Base-by-base conservation (phyloP, 805 yeast species). In the Starmerella roubikii region DNA sequence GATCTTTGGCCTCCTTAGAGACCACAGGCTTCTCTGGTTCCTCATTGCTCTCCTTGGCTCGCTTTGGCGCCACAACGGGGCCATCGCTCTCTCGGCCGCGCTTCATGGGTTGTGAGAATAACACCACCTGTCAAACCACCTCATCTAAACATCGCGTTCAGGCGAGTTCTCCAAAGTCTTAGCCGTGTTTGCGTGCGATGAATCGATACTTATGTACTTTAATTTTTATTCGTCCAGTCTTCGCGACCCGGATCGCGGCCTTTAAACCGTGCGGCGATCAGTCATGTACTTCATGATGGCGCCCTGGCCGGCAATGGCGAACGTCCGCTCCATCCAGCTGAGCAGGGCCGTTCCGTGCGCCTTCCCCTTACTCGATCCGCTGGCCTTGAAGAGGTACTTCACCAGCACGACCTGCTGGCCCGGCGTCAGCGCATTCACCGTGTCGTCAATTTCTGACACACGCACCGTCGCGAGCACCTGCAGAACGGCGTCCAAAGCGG, bases 311-410 rank as follows among this genome's bases (percentile, higher is more conserved):
- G 86, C 73, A 17, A 72, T 63, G 45, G 79, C 93, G 27, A 83
- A 76, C 16, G 88, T 72, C 61, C 84, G 85, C 50, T 88, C 96
- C 56, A 78, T 83, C 98, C 98, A 91, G 24, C 78, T 73, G 51
- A 91, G 71, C 50, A 91, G 59, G 34, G 78, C 68, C 34, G 94
- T 94, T 16, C 95, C 94, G 47, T 78, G 84, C 10, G 91, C 86
- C 40, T 60, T 61, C 22, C 62, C 58, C 37, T 53, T 76, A 23
- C 76, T 69, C 10, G 76, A 62, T 32, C 76, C 65, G 94, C 91
- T 84, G 23, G 84, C 84, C 53, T 77, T 78, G 61, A 86, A 91
- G 38, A 91, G 64, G 57, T 80, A 82, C 57, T 91, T 91, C 33
- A 85, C 67, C 53, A 91, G 70, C 2, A 71, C 74, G 50, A 82